Conservation (phyloP, 495 filamentous ascomycete genomes). For the Sphaerosporella brunnea region DNA sequence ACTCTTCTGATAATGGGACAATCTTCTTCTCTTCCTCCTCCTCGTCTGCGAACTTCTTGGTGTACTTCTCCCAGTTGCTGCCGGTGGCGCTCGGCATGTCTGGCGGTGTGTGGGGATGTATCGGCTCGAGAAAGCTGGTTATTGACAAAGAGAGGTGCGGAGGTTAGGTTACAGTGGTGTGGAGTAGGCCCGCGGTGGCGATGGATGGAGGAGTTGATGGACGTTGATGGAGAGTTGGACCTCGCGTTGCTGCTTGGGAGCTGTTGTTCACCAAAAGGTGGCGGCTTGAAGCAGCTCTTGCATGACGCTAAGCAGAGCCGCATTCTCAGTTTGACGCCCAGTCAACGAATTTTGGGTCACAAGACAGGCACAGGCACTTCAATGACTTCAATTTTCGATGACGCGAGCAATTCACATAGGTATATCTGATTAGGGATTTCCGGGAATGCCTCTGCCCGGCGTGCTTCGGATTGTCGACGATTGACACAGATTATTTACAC, state of each 20-base stretch:
- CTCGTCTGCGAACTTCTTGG: conserved; percentile 89
- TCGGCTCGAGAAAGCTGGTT: not conserved
- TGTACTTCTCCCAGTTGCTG: conserved; percentile 92
- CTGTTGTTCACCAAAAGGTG: conserved; percentile 3
- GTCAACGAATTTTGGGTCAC: no score
- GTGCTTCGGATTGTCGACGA: no score
- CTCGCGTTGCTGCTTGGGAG: conserved; percentile 15
- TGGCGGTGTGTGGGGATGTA: not conserved
- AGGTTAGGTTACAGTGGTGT: not conserved
- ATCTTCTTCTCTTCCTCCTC: conserved; percentile 99
- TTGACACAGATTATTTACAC: no score
- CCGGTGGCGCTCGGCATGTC: conserved; percentile 74
- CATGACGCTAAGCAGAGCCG: conserved; percentile 6
- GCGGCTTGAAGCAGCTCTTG: conserved; percentile 1
- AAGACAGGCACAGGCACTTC: no score
- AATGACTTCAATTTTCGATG: no score
- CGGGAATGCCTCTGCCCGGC: no score
- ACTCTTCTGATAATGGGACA: conserved; percentile 89
- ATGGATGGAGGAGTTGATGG: conserved; percentile 4
- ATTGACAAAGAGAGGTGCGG: not conserved
- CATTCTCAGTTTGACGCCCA: no score
- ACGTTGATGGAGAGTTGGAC: conserved; percentile 15
- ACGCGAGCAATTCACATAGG: no score
- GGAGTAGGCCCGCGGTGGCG: not conserved
- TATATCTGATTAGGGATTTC: no score